A percentile compares a stretch with the other conserved stretches of the same genome.
These are phyloP conservation scores for Sextonia rubra DNA, from an alignment of 164 flowering plant genomes.

Conservation along the genomic window DNA sequence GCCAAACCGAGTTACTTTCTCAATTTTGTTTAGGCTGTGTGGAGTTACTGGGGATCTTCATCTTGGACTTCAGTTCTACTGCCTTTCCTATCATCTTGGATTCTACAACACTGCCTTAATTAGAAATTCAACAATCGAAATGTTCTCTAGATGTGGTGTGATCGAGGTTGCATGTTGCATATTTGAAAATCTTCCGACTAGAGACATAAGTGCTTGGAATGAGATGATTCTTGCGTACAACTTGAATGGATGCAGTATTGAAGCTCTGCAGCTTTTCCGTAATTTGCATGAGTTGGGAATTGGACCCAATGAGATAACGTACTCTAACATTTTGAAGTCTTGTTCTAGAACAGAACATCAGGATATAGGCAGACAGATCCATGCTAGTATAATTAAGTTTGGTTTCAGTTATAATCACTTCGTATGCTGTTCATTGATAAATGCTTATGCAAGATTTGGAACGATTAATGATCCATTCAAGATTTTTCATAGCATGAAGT, in stretches of 20 bases:
- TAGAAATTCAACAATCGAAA: constrained; percentile 29
- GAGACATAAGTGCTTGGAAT: constrained; percentile 32
- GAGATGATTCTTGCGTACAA: constrained; percentile 45
- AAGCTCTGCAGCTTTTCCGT: constrained; percentile 31
- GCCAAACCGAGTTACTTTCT: constrained; percentile 45
- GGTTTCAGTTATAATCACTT: constrained; percentile 30
- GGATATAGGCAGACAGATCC: constrained; percentile 30
- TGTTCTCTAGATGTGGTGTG: constrained; percentile 39
- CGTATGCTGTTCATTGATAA: constrained; percentile 38
- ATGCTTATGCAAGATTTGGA: constrained; percentile 30
- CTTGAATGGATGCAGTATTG: constrained; percentile 16
- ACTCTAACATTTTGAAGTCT: constrained; percentile 29
- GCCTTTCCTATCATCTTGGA: constrained; percentile 34
- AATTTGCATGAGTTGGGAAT: constrained; percentile 25
- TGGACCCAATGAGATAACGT: constrained; percentile 31
- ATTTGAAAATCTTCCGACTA: constrained; percentile 20
- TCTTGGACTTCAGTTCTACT: constrained; percentile 42
- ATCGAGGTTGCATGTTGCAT: constrained; percentile 25
- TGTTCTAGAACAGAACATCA: constrained; percentile 25
- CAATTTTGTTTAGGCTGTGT: constrained; percentile 42
- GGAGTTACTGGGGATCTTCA: constrained; percentile 25
- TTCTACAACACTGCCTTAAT: constrained; percentile 19
- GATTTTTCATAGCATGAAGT: constrained; percentile 23
- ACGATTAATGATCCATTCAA: constrained; percentile 22
- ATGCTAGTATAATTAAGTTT: constrained; percentile 32